phyloP scores from a whole-genome alignment of 805 yeast species.

The Vanderwaltozyma polyspora region DNA sequence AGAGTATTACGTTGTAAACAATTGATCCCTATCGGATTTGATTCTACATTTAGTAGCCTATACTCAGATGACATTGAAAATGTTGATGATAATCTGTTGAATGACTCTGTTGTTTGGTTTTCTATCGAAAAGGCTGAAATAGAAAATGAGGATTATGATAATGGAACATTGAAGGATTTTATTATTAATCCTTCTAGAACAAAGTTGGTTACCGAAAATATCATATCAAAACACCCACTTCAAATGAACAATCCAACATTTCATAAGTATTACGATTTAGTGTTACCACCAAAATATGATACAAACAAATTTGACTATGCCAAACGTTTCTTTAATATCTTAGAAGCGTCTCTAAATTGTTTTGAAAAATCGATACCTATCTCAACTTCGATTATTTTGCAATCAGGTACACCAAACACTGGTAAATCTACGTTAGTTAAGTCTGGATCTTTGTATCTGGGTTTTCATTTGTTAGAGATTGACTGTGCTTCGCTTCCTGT shows the following conservation, averaged over 20 bases:
- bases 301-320: conserved; percentile 35
- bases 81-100: conserved; percentile 18
- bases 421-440: conserved; percentile 65
- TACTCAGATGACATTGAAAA: conserved; percentile 5
- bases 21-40: conserved; percentile 66
- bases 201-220: conserved; percentile 57
- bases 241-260: conserved; percentile 28
- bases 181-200: conserved; percentile 56
- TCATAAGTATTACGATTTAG: conserved; percentile 37
- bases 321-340: conserved; percentile 38
- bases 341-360: conserved; percentile 38
- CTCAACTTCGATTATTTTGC: conserved; percentile 52
- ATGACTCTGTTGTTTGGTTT: conserved; percentile 81
- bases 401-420: conserved; percentile 60
- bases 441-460: conserved; percentile 44
- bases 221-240: conserved; percentile 32
- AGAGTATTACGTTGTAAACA: conserved; percentile 59
- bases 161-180: background rate
- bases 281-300: conserved; percentile 30
- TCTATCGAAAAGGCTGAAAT: conserved; percentile 41
- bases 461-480: conserved; percentile 54
- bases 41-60: conserved; percentile 24
- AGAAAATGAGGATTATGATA: conserved; percentile 11
- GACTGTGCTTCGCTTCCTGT: conserved; percentile 44
- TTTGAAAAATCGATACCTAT: conserved; percentile 14